Base-by-base conservation (phyloP, 139 green algal genomes). In the Auxenochlorella pyrenoidosa region DNA sequence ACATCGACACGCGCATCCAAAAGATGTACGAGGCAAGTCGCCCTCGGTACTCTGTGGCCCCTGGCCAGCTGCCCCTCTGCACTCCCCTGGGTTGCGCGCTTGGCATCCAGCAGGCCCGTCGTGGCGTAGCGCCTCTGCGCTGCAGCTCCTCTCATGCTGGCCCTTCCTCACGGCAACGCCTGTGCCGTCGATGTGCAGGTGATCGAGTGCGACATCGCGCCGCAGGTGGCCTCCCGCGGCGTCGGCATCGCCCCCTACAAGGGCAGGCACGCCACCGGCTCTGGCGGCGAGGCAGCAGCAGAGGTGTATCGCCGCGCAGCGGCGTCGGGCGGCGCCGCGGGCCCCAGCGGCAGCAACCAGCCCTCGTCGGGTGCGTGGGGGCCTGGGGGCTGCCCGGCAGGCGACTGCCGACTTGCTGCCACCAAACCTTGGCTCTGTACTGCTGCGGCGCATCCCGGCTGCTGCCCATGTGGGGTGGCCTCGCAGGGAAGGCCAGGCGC, bases 191-290 rank as follows among this genome's bases (percentile, higher is more conserved):
- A 12, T 16, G 22, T 79, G 72, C 73, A 88, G 84, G 87, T 96
- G 24, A 91, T 98, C 3, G 95, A 97, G 89, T 95, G 94, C 65
- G 95, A 96, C 60, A 88, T 97, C 16, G 88, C 95, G 38, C 75
- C 70, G 10, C 71, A 83, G 47, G 78, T 95, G 63, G 36, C 81
- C 34, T 83, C 77, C 10, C 58, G 66, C 0, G 40, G 44, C 19
- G 43, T 78, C 18, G 63, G 81, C 87, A 91, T 93, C 47, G 85
- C 92, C 19, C 88, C 89, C 19, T 93, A 93, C 84, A 89, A 91
- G 87, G 88, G 66, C 79, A 58, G 19, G 38, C 79, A 85, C 28
- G 79, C 79, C 3, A 24, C 36, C 12, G 79, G 38, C 54, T 73
- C 32, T 22, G 41, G 47, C 24, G 54, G 58, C 21, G 78, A 85